Conservation (phyloP, 768 basidiomycete species). For the Tricholoma sp. region DNA sequence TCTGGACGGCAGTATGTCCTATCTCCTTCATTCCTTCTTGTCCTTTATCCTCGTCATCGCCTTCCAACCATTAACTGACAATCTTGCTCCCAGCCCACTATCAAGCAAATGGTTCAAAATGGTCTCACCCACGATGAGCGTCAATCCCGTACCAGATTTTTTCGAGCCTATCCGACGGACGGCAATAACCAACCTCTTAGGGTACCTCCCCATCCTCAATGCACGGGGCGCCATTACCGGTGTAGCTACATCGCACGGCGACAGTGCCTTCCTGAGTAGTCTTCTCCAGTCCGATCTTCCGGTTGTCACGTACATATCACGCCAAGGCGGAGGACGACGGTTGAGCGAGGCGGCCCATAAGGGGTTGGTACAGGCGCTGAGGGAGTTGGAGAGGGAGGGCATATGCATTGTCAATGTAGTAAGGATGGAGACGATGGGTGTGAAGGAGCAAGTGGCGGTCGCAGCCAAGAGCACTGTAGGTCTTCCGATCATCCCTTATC, state of each 20-base stretch:
- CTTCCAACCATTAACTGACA: background rate
- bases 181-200: slow-evolving; percentile 26
- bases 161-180: slow-evolving; percentile 32
- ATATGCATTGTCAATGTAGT: slow-evolving; percentile 43
- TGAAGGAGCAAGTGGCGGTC: slow-evolving; percentile 59
- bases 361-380: slow-evolving; percentile 39
- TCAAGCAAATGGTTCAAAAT: slow-evolving; percentile 31
- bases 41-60: too few species aligned
- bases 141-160: slow-evolving; percentile 22
- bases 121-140: slow-evolving; percentile 28
- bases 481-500: background rate
- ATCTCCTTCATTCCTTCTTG: background rate
- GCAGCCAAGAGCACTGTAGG: slow-evolving; percentile 58
- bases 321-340: slow-evolving; percentile 43
- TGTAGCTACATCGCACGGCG: slow-evolving; percentile 3
- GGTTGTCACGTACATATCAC: slow-evolving; percentile 53
- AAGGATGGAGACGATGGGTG: slow-evolving; percentile 38
- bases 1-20: slow-evolving; percentile 42
- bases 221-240: slow-evolving; percentile 4
- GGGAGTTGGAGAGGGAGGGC: slow-evolving; percentile 43
- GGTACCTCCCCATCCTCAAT: slow-evolving; percentile 22
- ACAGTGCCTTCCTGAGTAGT: slow-evolving; percentile 4
- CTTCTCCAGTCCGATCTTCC: slow-evolving; percentile 13
- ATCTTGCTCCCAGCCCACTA: slow-evolving; percentile 17
- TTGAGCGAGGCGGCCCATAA: slow-evolving; percentile 46